A percentile compares a stretch with the other conserved stretches of the same genome.
phyloP scores from a whole-genome alignment of 2,329 filamentous ascomycete species.

The Ophiostoma piceae region DNA sequence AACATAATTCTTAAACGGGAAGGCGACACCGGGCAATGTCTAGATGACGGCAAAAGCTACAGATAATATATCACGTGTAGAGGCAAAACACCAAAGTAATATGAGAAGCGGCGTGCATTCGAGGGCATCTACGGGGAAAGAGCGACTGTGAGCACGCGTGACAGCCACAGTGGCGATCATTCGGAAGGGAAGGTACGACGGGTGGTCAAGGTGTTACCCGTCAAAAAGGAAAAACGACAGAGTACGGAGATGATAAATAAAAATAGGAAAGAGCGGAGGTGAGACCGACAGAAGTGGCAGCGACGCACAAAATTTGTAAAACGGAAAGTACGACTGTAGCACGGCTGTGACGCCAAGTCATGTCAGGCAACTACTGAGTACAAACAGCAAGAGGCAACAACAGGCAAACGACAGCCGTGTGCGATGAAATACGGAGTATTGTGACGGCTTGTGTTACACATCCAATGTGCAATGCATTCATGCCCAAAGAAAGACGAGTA shows the following conservation, averaged over 20 bases:
- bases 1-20: constrained; percentile 4
- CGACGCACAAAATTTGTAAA: background rate
- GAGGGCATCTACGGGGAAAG: background rate
- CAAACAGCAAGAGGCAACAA: background rate
- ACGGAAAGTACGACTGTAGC: background rate
- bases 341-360: constrained; percentile 5
- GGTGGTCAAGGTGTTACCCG: background rate
- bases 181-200: constrained; percentile 1
- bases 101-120: background rate
- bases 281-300: background rate
- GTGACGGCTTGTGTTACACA: constrained; percentile 5
- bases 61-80: background rate
- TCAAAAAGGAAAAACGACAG: background rate
- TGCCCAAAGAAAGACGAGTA: background rate
- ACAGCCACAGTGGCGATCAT: background rate
- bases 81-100: background rate
- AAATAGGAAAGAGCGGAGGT: constrained; percentile 1
- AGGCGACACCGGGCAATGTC: background rate
- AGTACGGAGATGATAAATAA: background rate
- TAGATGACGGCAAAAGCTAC: background rate
- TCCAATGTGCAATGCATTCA: background rate
- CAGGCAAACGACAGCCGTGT: background rate
- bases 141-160: background rate
- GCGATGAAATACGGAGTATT: background rate
- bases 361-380: background rate